Percentiles rank a stretch among this genome's conserved stretches.
Conservation (phyloP, 176 grass and related monocot genomes). For the Carex pumila region DNA sequence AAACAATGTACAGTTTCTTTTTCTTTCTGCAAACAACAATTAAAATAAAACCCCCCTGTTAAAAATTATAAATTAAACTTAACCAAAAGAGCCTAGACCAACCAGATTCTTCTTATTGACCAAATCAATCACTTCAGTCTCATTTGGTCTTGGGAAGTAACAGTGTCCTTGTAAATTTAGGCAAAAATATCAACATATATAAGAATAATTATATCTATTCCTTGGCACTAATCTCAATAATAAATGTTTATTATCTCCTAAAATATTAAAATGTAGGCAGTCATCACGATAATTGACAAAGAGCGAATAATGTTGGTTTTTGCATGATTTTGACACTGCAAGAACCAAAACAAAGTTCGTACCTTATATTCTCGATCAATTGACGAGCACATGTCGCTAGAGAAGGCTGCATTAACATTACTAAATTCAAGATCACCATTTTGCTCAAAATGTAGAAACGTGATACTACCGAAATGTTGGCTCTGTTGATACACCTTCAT, state of each 20-base stretch:
- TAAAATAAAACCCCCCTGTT: neutral
- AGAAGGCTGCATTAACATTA: constrained; percentile 49
- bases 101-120: neutral
- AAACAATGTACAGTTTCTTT: neutral
- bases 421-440: constrained; percentile 3
- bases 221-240: neutral
- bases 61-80: neutral
- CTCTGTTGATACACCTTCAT: constrained; percentile 76
- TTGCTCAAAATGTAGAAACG: neutral
- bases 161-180: neutral
- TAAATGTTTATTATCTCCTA: neutral
- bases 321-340: neutral
- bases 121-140: neutral
- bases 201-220: neutral
- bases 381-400: constrained; percentile 71
- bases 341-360: constrained; percentile 9
- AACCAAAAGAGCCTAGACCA: neutral
- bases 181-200: neutral
- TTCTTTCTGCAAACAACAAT: neutral
- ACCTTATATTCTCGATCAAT: constrained; percentile 95
- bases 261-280: neutral
- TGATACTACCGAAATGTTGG: constrained; percentile 53
- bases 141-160: neutral
- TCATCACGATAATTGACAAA: neutral
- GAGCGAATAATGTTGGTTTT: neutral